phyloP scores from a whole-genome alignment of 164 flowering plant species.

The Stephania yunnanensis region DNA sequence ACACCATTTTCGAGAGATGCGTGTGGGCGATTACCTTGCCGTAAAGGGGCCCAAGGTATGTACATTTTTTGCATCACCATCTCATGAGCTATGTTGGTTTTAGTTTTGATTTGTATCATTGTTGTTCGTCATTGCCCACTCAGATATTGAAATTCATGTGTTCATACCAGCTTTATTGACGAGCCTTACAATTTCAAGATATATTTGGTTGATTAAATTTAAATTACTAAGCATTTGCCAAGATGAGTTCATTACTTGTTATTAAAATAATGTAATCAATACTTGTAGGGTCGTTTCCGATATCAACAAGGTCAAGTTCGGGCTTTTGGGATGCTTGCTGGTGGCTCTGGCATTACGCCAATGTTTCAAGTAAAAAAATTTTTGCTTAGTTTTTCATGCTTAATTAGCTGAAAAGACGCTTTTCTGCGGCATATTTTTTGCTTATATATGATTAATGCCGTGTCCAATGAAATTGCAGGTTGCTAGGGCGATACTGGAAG shows the following conservation, averaged over 20 bases:
- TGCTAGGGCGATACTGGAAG: constrained; percentile 90
- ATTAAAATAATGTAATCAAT: constrained; percentile 10
- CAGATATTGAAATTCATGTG: not conserved
- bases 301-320: constrained; percentile 87
- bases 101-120: not conserved
- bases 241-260: not conserved
- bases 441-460: not conserved
- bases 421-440: not conserved
- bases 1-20: constrained; percentile 99
- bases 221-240: constrained; percentile 1
- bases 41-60: constrained; percentile 96
- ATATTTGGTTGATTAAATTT: too few relatives aligned
- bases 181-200: too few relatives aligned
- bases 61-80: constrained; percentile 5
- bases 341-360: constrained; percentile 98
- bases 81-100: not conserved
- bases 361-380: constrained; percentile 74
- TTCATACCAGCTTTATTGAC: not conserved
- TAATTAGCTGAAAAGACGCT: not conserved
- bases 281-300: constrained; percentile 76
- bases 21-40: constrained; percentile 73
- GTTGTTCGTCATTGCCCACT: not conserved
- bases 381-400: not conserved
- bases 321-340: constrained; percentile 98
- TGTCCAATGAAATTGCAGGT: constrained; percentile 41